These are phyloP conservation scores for Grosmannia clavigera DNA, from an alignment of 2,329 filamentous ascomycete species.

Conservation along the genomic window DNA sequence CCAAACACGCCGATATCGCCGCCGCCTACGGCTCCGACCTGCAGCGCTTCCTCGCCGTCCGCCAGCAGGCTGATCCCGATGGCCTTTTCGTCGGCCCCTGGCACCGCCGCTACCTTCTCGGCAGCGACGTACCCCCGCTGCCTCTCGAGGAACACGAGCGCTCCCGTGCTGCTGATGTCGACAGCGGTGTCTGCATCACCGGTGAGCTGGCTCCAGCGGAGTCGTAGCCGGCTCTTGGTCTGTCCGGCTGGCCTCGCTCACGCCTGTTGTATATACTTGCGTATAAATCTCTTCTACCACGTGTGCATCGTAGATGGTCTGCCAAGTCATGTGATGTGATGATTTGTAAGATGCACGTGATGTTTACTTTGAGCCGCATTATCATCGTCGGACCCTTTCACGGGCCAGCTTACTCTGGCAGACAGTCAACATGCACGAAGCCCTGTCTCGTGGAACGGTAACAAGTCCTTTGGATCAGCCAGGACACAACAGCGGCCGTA, in stretches of 20 bases:
- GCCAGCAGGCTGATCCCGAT: slow-evolving; percentile 55
- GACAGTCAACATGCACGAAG: neutral
- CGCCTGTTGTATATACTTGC: too few relatives aligned
- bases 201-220: neutral
- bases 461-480: neutral
- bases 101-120: slow-evolving; percentile 60
- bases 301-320: too few relatives aligned
- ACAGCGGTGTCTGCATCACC: slow-evolving; percentile 11
- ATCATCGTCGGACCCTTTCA: too few relatives aligned
- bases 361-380: too few relatives aligned
- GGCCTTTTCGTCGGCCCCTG: slow-evolving; percentile 81
- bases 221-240: neutral
- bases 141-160: slow-evolving; percentile 18
- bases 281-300: too few relatives aligned
- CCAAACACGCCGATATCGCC: slow-evolving; percentile 40
- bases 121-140: slow-evolving; percentile 13
- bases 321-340: too few relatives aligned
- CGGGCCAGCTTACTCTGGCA: too few relatives aligned
- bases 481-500: neutral
- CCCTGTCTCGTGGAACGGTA: neutral
- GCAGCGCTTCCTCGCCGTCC: slow-evolving; percentile 46
- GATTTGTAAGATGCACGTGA: too few relatives aligned
- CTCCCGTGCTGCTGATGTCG: slow-evolving; percentile 6
- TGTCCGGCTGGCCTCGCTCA: neutral
- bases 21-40: slow-evolving; percentile 51